Conservation (phyloP, 495 filamentous ascomycete genomes). For the Penicillium soppii region DNA sequence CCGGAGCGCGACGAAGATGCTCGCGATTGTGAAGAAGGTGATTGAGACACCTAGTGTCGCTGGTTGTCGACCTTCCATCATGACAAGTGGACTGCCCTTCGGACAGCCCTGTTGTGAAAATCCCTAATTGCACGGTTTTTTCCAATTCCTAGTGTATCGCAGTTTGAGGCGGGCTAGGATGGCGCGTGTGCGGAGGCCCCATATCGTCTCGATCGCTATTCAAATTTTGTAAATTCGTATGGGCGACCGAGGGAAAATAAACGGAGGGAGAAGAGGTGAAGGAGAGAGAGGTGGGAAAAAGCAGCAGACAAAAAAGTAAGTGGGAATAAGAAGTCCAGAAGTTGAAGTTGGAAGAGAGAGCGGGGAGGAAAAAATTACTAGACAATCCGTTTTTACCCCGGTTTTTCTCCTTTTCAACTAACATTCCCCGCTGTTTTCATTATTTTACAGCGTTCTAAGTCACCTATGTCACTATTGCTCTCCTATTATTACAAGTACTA, state of each 20-base stretch:
- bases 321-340: not conserved
- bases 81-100: slow-evolving; percentile 7
- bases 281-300: not conserved
- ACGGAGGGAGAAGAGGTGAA: not conserved
- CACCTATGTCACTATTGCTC: no score
- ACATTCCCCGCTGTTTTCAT: not conserved
- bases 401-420: not conserved
- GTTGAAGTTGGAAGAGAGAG: not conserved
- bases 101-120: not conserved
- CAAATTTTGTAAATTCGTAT: not conserved
- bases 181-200: not conserved
- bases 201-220: not conserved
- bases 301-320: not conserved
- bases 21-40: slow-evolving; percentile 63
- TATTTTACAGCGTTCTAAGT: no score
- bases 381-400: slow-evolving; percentile 7
- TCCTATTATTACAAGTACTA: no score
- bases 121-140: not conserved
- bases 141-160: not conserved
- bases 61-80: slow-evolving; percentile 57
- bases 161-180: not conserved
- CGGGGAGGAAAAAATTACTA: not conserved
- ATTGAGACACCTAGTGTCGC: slow-evolving; percentile 74
- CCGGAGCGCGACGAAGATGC: slow-evolving; percentile 69
- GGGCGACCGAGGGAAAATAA: not conserved